Evolutionary conservation across 106 monocot species (phyloP), one percentile per base, ranked within the genome.

Genomic region (Cymbidium sinense): DNA sequence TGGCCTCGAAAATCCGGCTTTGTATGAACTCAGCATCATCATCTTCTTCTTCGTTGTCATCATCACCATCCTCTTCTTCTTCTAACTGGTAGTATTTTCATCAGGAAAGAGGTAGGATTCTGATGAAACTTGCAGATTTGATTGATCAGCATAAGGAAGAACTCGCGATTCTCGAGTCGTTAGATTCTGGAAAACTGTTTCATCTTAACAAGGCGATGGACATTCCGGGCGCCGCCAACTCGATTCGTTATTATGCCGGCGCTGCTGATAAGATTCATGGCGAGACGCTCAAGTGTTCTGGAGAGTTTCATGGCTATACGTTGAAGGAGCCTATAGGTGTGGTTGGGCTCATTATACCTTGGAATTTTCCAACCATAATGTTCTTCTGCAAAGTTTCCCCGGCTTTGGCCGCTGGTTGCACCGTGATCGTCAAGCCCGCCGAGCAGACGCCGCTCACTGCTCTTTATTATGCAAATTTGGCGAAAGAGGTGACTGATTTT

Each of bases 1-100:
- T 92, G 92, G 92, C 92, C 92, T 70, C 85, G 92, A 50, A 89
- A 89, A 87, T 85, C 92, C 1, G 92, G 89, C 79, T 92, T 62
- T 79, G 92, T 92, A 85, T 7, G n/a, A n/a, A n/a, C n/a, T n/a
- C n/a, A n/a, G n/a, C n/a, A n/a, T n/a, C n/a, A 78, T 21, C 10
- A 18, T 41, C 67, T 3, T 41, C 43, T 7, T 52, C 33, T 0
- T 36, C 13, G 58, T 50, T 71, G 7, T 11, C 25, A 3, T 74
- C 37, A 39, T n/a, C 17, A 43, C 2, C 19, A 73, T 23, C 64
- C 25, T 80, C 37, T 20, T 74, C 15, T 44, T 76, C 36, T 65
- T 5, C 30, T 29, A 27, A 65, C 27, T 65, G 21, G 28, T 28
- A 13, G n/a, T 85, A 27, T 36, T 72, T 19, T 69, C 0, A 71